Conservation (phyloP, 768 basidiomycete genomes). For the Cubamyces lactineus region DNA sequence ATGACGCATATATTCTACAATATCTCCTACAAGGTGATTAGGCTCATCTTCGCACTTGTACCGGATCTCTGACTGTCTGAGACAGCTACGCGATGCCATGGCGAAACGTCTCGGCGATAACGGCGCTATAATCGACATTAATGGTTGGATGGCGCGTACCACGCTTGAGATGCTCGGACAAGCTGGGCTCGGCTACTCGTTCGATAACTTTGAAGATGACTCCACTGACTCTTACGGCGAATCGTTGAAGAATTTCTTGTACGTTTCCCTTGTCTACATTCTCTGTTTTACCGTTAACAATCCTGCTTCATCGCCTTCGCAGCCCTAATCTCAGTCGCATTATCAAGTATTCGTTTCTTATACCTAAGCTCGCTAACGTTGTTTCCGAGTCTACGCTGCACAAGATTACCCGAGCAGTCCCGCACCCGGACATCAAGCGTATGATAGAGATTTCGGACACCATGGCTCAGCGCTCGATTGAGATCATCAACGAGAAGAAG, state of each 20-base stretch:
- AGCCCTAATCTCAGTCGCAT: neutral
- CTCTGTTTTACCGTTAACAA: neutral
- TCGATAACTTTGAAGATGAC: slow-evolving; percentile 23
- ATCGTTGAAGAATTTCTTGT: slow-evolving; percentile 27
- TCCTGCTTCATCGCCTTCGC: neutral
- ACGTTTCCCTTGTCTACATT: neutral
- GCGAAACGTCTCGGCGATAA: neutral
- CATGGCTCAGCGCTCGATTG: slow-evolving; percentile 46
- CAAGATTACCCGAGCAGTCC: slow-evolving; percentile 44
- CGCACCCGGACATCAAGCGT: slow-evolving; percentile 43
- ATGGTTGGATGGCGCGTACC: slow-evolving; percentile 25
- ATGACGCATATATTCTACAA: slow-evolving; percentile 29
- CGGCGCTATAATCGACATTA: slow-evolving; percentile 18
- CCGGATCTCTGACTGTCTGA: too few relatives aligned
- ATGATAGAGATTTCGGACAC: slow-evolving; percentile 50
- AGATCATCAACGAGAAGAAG: slow-evolving; percentile 45
- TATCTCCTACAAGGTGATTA: slow-evolving; percentile 16
- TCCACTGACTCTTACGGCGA: slow-evolving; percentile 20
- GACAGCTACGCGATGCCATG: slow-evolving; percentile 19
- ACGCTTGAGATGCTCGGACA: slow-evolving; percentile 27
- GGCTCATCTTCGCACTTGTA: neutral
- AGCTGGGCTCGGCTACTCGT: slow-evolving; percentile 24
- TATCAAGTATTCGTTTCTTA: slow-evolving; percentile 43
- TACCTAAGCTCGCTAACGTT: slow-evolving; percentile 46
- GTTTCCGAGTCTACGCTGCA: slow-evolving; percentile 47